Base-by-base conservation (phyloP, 768 basidiomycete genomes). In the Leccinum obscurum region DNA sequence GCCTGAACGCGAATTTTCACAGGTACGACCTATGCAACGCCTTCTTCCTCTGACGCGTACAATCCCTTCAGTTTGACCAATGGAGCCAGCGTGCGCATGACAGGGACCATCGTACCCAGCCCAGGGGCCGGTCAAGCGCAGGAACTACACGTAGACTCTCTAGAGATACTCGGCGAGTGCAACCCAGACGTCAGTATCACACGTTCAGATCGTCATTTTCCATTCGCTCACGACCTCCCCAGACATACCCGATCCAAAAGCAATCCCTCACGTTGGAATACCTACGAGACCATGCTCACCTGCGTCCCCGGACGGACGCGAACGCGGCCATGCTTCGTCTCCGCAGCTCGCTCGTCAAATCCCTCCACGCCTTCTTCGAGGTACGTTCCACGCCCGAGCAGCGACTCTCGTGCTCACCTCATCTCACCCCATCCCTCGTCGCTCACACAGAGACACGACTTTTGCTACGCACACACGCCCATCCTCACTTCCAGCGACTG, bases 231-330 rank as follows among this genome's bases (percentile, higher is more conserved):
- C 15, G 3, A 32, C 50, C 26, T 39, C 56, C 48, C 8, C 57
- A 94, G 94, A 77, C 76, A 51, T 98, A 96, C 73, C 94, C 94
- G 0, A 93, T 97, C 55, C 95, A 95, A 74, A 98, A 97, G 72
- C 87, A 98, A 73, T 74, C 85, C 30, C 81, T 93, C 11, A 85
- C 91, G 2, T 74, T 82, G 2, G 89, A 94, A 62, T 89, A 92
- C 67, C 81, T 97, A 32, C 84, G 96, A 8, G 90, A 95, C 60
- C 81, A 95, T 68, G 85, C 86, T 4, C 95, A 98, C 77, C 74
- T 99, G n/a, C 87, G 97, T 10, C 82, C 90, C 7, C 84, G 96
- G 13, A 95, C 92, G 9, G 80, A 85, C 32, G 77, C 79, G 0
- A 85, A 85, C 28, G 87, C 86, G 1, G 82, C 90, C 32, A 86